phyloP scores from a whole-genome alignment of 2,329 filamentous ascomycete species.

The Amylocarpus encephaloides region DNA sequence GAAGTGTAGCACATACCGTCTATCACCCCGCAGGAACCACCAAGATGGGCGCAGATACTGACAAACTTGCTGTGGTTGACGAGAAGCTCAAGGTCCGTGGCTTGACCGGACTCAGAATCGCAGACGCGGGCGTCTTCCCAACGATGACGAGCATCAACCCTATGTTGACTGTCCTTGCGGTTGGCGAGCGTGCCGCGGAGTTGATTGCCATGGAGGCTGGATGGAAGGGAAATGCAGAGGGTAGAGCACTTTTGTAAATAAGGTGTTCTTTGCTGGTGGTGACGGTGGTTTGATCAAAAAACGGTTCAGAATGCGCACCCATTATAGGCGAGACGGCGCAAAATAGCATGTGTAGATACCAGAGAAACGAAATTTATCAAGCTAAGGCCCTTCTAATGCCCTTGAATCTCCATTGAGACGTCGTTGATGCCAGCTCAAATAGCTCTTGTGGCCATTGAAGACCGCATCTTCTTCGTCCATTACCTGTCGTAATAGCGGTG shows the following conservation, averaged over 20 bases:
- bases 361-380: too few relatives aligned
- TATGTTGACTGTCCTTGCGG: slow-evolving; percentile 80
- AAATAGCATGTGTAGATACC: too few relatives aligned
- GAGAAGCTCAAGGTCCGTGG: slow-evolving; percentile 65
- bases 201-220: slow-evolving; percentile 69
- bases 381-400: too few relatives aligned
- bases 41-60: slow-evolving; percentile 73
- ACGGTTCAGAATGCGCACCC: too few relatives aligned
- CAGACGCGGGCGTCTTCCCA: slow-evolving; percentile 83
- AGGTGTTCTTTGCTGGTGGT: too few relatives aligned
- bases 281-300: too few relatives aligned
- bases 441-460: too few relatives aligned
- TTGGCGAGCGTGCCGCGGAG: slow-evolving; percentile 81
- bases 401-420: too few relatives aligned
- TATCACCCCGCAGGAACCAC: slow-evolving; percentile 88
- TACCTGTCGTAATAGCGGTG: too few relatives aligned
- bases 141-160: slow-evolving; percentile 83
- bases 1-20: slow-evolving; percentile 77
- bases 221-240: slow-evolving; percentile 40
- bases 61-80: slow-evolving; percentile 75
- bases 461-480: too few relatives aligned
- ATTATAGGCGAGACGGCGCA: too few relatives aligned
- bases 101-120: slow-evolving; percentile 68
- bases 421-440: too few relatives aligned
- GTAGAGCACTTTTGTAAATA: slow-evolving; percentile 25